Evolutionary conservation across 495 filamentous ascomycete genomes (phyloP), one percentile per base, ranked within the genome.

Genomic region (Evernia prunastri): DNA sequence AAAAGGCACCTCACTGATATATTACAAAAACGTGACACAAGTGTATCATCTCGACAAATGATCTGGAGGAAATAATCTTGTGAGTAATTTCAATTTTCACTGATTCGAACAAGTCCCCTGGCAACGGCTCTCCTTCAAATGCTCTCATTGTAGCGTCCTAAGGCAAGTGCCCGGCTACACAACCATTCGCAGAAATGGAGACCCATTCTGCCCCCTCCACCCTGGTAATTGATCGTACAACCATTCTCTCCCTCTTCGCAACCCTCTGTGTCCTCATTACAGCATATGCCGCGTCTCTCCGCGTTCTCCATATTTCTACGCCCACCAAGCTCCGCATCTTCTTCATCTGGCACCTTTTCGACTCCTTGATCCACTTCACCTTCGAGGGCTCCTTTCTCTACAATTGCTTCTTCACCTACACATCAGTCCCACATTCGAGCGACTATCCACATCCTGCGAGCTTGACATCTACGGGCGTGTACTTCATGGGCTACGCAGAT

Each of bases 341-440:
- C 66, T 96, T 95, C 81, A 85, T 92, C 79, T 97, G 93, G 93
- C 92, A 96, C 80, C 80, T 86, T 66, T 96, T 96, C 78, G 91
- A 96, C 75, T 86, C 87, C 56, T 84, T 97, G 25, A 91, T 91
- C 69, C 93, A 97, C 80, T 78, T 92, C 75, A 78, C 88, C 69
- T 86, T 96, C 75, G 93, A 97, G 76, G 91, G 89, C 45, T 87
- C 87, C 61, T 97, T 89, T 77, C 86, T 96, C 56, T 96, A 90
- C 80, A 86, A 96, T 76, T 96, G 89, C 76, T 91, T 97, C 81
- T 89, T 89, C 80, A 86, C 85, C 65, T 90, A 80, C 68, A 75
- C 76, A 7, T 72, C 76, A 47, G 67, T 84, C 57, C 49, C 69
- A 53, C 57, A 72, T n/a, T 56, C 67, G 17, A 29, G 37, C 11